A percentile compares a stretch with the other conserved stretches of the same genome.
Conservation (phyloP, 139 green algal species). For the Astrephomene gubernaculifera region DNA sequence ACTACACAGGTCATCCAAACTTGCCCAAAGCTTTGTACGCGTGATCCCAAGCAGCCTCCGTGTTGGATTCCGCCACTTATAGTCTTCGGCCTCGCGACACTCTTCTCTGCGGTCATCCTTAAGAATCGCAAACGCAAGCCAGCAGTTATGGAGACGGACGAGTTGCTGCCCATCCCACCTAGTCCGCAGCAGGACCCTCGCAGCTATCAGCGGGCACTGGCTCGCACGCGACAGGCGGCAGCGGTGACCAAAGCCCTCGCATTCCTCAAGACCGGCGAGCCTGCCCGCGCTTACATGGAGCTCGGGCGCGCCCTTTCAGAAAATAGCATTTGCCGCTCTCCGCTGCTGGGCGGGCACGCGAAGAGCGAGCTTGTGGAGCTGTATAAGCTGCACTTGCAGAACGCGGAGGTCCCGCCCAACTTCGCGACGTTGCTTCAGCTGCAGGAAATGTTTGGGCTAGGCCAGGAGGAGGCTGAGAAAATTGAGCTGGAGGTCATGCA, state of each 20-base stretch:
- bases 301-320: conserved; percentile 74
- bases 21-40: background rate
- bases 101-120: conserved; percentile 34
- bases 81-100: conserved; percentile 26
- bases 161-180: conserved; percentile 22
- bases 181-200: conserved; percentile 55
- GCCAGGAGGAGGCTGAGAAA: conserved; percentile 63
- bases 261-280: conserved; percentile 69
- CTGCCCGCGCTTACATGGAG: conserved; percentile 77
- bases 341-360: conserved; percentile 65
- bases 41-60: conserved; percentile 27
- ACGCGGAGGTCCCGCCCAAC: conserved; percentile 73
- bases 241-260: conserved; percentile 70
- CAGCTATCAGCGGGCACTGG: conserved; percentile 74
- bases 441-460: conserved; percentile 71
- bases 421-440: conserved; percentile 83
- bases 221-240: conserved; percentile 76
- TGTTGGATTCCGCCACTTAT: conserved; percentile 46
- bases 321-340: conserved; percentile 75
- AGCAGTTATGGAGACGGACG: conserved; percentile 36
- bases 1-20: background rate
- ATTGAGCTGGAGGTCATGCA: conserved; percentile 70
- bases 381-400: conserved; percentile 78
- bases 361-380: conserved; percentile 61
- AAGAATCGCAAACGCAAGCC: conserved; percentile 42